Percentiles rank a stretch among this genome's conserved stretches.
Conservation (phyloP, 306 rosid species). For the Quercus parvula region DNA sequence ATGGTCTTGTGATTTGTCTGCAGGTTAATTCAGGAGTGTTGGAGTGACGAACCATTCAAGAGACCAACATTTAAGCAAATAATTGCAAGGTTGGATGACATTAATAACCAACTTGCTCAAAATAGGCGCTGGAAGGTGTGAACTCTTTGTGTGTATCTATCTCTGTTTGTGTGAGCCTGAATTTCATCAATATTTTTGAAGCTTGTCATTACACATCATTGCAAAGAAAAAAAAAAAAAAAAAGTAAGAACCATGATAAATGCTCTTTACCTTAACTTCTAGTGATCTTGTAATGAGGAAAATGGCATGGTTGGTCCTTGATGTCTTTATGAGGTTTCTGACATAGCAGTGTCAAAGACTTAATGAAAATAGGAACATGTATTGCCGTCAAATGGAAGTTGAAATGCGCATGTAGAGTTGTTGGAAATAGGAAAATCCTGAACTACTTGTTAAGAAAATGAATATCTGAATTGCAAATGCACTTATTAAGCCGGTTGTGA, state of each 20-base stretch:
- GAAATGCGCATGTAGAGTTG: background rate
- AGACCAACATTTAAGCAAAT: constrained; percentile 48
- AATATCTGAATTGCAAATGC: background rate
- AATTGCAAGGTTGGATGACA: constrained; percentile 40
- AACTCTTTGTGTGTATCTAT: background rate
- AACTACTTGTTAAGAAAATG: background rate
- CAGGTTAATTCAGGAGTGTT: constrained; percentile 50
- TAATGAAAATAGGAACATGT: background rate
- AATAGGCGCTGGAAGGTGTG: constrained; percentile 45
- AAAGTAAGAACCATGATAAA: background rate
- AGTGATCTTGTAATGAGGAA: background rate
- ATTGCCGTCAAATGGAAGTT: background rate
- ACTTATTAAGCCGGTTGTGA: background rate
- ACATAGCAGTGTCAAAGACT: background rate
- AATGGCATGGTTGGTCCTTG: background rate
- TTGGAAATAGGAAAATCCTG: background rate
- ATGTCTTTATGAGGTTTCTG: background rate
- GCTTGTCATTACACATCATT: background rate
- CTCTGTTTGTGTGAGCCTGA: background rate
- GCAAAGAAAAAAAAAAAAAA: background rate
- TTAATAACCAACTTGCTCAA: constrained; percentile 18
- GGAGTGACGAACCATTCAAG: constrained; percentile 37
- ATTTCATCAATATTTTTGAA: background rate
- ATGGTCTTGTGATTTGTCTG: background rate
- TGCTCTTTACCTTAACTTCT: background rate